Evolutionary conservation across 2,329 filamentous ascomycete species (phyloP), one percentile per base, ranked within the genome.

Genomic region (Aspergillus neoniger): DNA sequence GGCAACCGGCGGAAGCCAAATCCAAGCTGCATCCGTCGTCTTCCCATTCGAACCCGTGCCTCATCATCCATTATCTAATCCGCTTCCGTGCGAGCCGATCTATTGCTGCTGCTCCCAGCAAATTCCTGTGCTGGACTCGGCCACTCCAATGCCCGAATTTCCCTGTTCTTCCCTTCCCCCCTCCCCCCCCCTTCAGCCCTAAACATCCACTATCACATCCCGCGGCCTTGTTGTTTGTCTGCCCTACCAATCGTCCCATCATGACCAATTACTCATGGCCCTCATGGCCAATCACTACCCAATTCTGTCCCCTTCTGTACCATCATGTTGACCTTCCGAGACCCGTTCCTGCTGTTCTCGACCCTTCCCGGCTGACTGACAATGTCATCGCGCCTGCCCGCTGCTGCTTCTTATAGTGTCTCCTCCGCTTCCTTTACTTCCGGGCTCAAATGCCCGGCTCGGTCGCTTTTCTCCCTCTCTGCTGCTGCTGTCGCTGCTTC

Each of bases 21-120:
- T 7, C 17, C 60, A 59, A 61, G 48, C 58, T 63, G 65, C 70
- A 67, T 70, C 63, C 70, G 67, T 68, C 65, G 49, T 38, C 61
- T 47, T 57, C 55, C 54, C 63, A 23, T 61, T 49, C 32, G 32
- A 23, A 43, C 32, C 19, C 50, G 43, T 43, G 28, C 57, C 55
- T 50, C 54, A 59, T 57, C 55, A 53, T 59, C 53, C 54, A 67
- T 67, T 64, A 64, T 66, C 62, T 65, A 65, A 68, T 59, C 61
- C 60, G 14, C 58, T 67, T 63, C 65, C 65, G 63, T 57, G 60
- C 62, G 57, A 72, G 66, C 70, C 71, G 69, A 69, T 61, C 55
- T 36, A 58, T 65, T 60, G 68, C 39, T 58, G 43, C 41, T 62
- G 55, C 55, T 62, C 17, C 49, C 28, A 52, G 57, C n/a, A 50